These are phyloP conservation scores for Puccinia coronata DNA, from an alignment of 1,284 basidiomycete species.

Conservation along the genomic window DNA sequence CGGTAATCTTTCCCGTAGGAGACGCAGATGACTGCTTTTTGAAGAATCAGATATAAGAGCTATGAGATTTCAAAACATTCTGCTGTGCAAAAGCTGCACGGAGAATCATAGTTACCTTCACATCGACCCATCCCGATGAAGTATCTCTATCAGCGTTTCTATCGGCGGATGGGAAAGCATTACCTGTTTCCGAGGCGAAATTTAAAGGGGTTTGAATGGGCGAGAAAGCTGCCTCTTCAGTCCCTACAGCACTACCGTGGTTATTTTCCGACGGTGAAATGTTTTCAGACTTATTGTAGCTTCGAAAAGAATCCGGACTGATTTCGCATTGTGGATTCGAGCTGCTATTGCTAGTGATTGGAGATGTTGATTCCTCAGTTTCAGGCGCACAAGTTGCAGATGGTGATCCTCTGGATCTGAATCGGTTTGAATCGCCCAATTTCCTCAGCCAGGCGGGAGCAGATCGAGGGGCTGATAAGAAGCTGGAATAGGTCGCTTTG, in stretches of 20 bases:
- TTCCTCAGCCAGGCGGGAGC: conserved; percentile 26
- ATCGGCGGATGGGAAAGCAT: not conserved
- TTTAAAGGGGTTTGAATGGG: not conserved
- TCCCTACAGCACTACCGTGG: not conserved
- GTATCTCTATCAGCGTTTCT: not conserved
- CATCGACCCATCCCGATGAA: conserved; percentile 17
- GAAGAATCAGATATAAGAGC: not conserved
- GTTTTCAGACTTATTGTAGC: not conserved
- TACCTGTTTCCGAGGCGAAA: not conserved
- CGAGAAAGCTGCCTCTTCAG: not conserved
- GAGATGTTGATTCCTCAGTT: conserved; percentile 11
- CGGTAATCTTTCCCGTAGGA: not conserved
- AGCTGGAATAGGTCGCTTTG: conserved; percentile 16
- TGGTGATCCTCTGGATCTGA: not conserved
- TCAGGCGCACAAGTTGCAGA: conserved; percentile 16
- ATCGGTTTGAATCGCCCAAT: conserved; percentile 24
- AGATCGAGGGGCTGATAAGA: conserved; percentile 18
- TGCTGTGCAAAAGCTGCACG: not conserved
- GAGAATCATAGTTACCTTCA: not conserved
- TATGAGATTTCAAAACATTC: not conserved
- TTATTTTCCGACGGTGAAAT: not conserved
- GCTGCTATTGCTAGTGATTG: not conserved
- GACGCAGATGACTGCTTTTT: not conserved
- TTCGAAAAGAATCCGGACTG: not conserved
- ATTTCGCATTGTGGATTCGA: not conserved